A percentile compares a stretch with the other conserved stretches of the same genome.
Conservation (phyloP, 345 rosid genomes). For the Acer negundo region DNA sequence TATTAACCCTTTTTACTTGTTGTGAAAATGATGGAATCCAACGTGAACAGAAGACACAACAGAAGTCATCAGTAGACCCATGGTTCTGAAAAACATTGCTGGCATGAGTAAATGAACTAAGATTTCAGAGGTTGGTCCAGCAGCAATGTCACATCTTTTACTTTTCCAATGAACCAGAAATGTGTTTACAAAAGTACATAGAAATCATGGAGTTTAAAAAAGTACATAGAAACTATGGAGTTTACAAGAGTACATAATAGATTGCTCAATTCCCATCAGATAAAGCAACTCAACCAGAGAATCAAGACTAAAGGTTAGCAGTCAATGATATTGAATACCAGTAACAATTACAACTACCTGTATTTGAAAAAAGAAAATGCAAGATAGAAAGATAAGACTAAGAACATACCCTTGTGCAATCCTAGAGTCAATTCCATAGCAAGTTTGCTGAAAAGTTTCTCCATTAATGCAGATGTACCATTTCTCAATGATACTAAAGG, state of each 20-base stretch:
- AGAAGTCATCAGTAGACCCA: not conserved
- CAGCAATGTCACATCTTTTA: too few relatives aligned
- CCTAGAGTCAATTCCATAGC: slow-evolving; percentile 4
- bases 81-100: not conserved
- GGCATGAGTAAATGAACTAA: not conserved
- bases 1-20: not conserved
- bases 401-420: not conserved
- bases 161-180: not conserved
- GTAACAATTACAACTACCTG: not conserved
- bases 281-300: not conserved
- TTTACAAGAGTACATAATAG: not conserved
- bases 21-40: not conserved
- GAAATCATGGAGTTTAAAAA: not conserved
- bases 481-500: not conserved
- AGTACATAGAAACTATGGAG: not conserved
- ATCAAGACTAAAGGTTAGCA: not conserved
- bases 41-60: not conserved
- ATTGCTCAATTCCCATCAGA: too few relatives aligned
- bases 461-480: not conserved
- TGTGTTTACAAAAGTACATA: not conserved
- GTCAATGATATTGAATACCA: not conserved
- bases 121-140: not conserved
- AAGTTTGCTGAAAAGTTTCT: not conserved
- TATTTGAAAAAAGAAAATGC: not conserved
- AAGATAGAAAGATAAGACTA: not conserved